phyloP scores from a whole-genome alignment of 2,329 filamentous ascomycete genomes.

The Keithomyces neogunnii region DNA sequence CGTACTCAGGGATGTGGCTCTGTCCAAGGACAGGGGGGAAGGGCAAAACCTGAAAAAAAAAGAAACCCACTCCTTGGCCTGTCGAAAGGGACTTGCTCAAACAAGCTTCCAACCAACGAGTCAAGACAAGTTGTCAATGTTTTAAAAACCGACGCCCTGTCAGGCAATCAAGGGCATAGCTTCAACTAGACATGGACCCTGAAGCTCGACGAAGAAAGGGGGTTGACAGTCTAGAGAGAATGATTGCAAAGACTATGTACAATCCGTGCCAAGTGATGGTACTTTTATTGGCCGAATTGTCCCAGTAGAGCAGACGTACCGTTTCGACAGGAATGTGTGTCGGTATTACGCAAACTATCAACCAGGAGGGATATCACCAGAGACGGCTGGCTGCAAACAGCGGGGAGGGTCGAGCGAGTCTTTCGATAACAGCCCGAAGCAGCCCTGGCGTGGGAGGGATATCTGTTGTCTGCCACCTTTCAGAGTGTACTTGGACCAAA shows the following conservation, averaged over 20 bases:
- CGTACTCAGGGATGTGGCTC: slow-evolving; percentile 5
- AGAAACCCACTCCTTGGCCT: neutral
- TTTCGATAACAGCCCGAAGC: no score
- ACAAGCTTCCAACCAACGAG: neutral
- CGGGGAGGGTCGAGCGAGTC: no score
- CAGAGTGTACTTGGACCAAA: neutral
- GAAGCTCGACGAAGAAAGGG: neutral
- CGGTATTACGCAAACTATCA: neutral
- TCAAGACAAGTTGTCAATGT: neutral
- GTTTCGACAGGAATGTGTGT: neutral
- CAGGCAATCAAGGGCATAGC: neutral
- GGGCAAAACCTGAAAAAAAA: neutral
- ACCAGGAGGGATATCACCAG: neutral
- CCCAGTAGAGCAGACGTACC: slow-evolving; percentile 1
- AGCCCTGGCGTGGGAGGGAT: no score
- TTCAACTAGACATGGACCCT: neutral
- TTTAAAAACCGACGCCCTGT: neutral
- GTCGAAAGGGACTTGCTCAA: no score
- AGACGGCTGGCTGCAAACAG: neutral
- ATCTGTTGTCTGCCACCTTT: neutral
- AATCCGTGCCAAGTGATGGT: neutral
- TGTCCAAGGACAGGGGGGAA: neutral
- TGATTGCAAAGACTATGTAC: no score
- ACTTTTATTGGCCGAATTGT: neutral
- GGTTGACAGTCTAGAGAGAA: neutral